Conservation (phyloP, 805 yeast genomes). For the Ascoidea rubescens region DNA sequence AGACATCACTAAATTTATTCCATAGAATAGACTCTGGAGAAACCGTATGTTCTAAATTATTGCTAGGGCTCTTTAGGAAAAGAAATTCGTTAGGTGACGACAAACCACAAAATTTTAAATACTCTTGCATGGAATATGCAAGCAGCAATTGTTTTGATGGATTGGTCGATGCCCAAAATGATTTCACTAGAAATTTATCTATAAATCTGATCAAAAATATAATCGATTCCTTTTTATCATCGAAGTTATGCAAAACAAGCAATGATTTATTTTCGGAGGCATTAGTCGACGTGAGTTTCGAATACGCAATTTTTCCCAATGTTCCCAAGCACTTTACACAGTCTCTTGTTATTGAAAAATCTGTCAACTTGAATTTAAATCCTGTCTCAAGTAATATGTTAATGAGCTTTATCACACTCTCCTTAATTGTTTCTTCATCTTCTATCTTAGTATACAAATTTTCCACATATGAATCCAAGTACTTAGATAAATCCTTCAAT, state of each 20-base stretch:
- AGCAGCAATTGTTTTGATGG: constrained; percentile 73
- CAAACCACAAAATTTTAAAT: constrained; percentile 41
- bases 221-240: constrained; percentile 44
- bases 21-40: constrained; percentile 30
- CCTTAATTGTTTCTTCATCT: constrained; percentile 9
- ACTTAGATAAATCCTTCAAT: constrained; percentile 44
- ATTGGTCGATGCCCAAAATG: constrained; percentile 82
- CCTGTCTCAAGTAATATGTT: constrained; percentile 42
- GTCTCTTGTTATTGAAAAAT: constrained; percentile 34
- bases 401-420: constrained; percentile 29
- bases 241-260: constrained; percentile 48
- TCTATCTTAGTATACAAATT: constrained; percentile 29
- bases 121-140: constrained; percentile 84
- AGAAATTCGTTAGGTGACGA: constrained; percentile 16
- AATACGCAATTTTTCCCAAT: constrained; percentile 48
- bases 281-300: constrained; percentile 20
- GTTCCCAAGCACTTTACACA: constrained; percentile 62
- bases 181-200: constrained; percentile 59
- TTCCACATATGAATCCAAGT: constrained; percentile 34
- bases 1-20: constrained; percentile 47
- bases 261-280: constrained; percentile 20
- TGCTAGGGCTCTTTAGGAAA: not conserved
- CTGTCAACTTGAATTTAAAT: constrained; percentile 35
- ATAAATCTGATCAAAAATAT: constrained; percentile 52
- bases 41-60: constrained; percentile 11